These are phyloP conservation scores for Podospora pseudocomata DNA, from an alignment of 495 filamentous ascomycete species.

Conservation along the genomic window DNA sequence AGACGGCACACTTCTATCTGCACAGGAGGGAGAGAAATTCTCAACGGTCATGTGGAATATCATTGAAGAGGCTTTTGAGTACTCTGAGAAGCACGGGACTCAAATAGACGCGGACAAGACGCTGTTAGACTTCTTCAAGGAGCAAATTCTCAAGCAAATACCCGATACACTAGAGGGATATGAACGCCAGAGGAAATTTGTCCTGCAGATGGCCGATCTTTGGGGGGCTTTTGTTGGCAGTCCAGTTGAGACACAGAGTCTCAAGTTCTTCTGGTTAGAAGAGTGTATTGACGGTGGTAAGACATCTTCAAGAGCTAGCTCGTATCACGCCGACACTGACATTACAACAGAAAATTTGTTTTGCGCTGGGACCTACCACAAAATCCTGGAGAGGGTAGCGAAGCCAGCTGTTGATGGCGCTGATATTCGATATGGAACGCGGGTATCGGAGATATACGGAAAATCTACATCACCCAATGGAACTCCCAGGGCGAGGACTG, in stretches of 20 bases:
- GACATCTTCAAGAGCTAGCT: slow-evolving; percentile 23
- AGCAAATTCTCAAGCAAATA: slow-evolving; percentile 54
- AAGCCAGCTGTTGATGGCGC: slow-evolving; percentile 59
- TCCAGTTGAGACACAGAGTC: slow-evolving; percentile 68
- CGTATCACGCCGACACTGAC: slow-evolving; percentile 12
- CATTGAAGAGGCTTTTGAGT: slow-evolving; percentile 71
- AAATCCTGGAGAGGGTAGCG: slow-evolving; percentile 66
- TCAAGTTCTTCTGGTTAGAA: slow-evolving; percentile 94
- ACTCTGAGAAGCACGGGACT: slow-evolving; percentile 65
- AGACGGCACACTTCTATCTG: slow-evolving; percentile 55
- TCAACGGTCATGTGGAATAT: slow-evolving; percentile 71
- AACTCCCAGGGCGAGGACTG: slow-evolving; percentile 53
- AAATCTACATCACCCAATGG: slow-evolving; percentile 42
- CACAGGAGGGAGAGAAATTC: slow-evolving; percentile 49
- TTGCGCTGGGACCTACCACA: slow-evolving; percentile 78
- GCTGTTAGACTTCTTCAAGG: slow-evolving; percentile 71
- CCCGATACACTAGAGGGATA: slow-evolving; percentile 44
- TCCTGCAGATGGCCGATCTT: slow-evolving; percentile 64
- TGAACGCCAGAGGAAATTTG: slow-evolving; percentile 46
- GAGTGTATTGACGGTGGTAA: slow-evolving; percentile 86
- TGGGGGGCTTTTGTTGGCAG: slow-evolving; percentile 92
- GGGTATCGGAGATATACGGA: slow-evolving; percentile 41
- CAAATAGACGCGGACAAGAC: slow-evolving; percentile 64
- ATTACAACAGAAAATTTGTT: slow-evolving; percentile 71
- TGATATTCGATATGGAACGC: slow-evolving; percentile 54